Evolutionary conservation across 306 rosid species (phyloP), one percentile per base, ranked within the genome.

Genomic region (Vachellia collinsii): DNA sequence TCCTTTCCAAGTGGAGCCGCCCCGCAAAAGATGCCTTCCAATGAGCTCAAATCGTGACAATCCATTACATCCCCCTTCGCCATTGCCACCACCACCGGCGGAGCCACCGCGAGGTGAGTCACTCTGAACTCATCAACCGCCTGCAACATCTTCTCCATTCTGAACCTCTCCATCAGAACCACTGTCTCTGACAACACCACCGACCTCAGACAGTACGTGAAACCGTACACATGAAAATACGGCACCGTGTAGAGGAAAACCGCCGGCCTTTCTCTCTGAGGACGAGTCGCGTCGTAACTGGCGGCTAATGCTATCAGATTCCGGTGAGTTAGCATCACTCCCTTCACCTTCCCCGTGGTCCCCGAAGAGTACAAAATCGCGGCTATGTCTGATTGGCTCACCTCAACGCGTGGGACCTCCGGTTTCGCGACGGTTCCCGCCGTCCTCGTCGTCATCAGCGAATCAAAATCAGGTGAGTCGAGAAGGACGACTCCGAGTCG

Each of bases 311-410:
- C 85, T 0, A 66, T 84, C 50, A 90, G 51, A 70, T 88, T 90
- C 69, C 88, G 85, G 48, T 90, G 91, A 16, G 92, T 90, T 2
- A 82, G 34, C 85, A 83, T 77, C 37, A 86, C 94, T 0, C 94
- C 94, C 64, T 90, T 90, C 12, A 85, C 77, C 41, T 50, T 88
- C 39, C 94, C 94, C 0, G 94, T 90, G 17, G 90, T 90, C 47
- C 94, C 90, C 0, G 90, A 90, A 9, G 94, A 90, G 87, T 86
- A 90, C 25, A 88, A 41, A 62, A 90, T 74, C 42, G 77, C 83
- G 1, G 94, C 92, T 79, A 83, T 50, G 46, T 90, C 92, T 1
- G 86, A 88, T 20, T 90, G 92, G 13, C 47, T 83, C 78, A 90
- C 88, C 38, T 75, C 82, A 8, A 25, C 81, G 12, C 54, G 44